Base-by-base conservation (phyloP, 768 basidiomycete species). In the Rossbeevera mucosa region DNA sequence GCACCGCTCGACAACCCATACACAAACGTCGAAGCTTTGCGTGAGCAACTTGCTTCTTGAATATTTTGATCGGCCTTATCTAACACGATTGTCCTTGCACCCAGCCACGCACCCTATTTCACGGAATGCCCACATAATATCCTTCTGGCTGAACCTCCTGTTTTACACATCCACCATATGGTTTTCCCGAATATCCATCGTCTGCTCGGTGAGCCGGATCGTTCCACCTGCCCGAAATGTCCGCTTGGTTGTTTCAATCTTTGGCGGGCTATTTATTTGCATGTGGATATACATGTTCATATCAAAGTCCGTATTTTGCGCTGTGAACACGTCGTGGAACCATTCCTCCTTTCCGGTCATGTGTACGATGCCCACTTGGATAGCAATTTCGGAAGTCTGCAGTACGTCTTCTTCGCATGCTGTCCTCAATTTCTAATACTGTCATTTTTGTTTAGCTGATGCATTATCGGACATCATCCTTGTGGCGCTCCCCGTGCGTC, bases 311-410 rank as follows among this genome's bases (percentile, higher is more conserved):
- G 75, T 57, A 73, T 74, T 74, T 64, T 76, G 18, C 80, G 76
- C 61, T 65, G 72, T 58, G 61, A 30, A 45, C 50, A 52, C 13
- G 42, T 50, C 53, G 12, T 81, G 80, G 79, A 76, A 77, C 48
- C 16, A 68, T 11, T 18, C 41, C 13, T 2, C 31, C 0, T 65
- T 62, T 42, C 70, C 36, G 11, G 16, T 77, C 0, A 73, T 74
- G 51, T 81, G 81, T 52, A 63, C 64, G 18, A 69, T 80, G 16
- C 71, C 71, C 22, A 65, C 68, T 26, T 71, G 77, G 58, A 73
- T 83, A 14, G 81, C 76, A 0, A 62, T 82, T 7, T 71, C 72
- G n/a, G 80, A 82, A 60, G 65, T 83, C 47, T 70, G 72, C 52
- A 76, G 82, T 82, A 53, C 55, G 80, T 72, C 5, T 24, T 9